Base-by-base conservation (phyloP, 176 grass and related monocot genomes). In the Raddia distichophylla region DNA sequence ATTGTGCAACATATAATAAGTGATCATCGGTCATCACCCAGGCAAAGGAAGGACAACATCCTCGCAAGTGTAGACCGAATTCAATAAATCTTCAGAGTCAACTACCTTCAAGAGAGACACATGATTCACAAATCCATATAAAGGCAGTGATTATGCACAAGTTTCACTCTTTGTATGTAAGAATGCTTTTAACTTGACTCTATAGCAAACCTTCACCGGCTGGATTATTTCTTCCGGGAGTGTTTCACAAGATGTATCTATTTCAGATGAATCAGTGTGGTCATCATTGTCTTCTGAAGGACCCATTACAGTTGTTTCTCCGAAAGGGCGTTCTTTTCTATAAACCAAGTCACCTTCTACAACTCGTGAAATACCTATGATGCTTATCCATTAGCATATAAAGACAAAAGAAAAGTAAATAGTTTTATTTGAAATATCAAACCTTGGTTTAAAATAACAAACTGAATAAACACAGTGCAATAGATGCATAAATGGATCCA, bases 21-120 rank as follows among this genome's bases (percentile, higher is more conserved):
- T 56, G 70, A 27, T 93, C 61, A 37, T 88, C 92, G 95, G 27
- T 93, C 61, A 37, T 88, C 92, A 98, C 95, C 95, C 92, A 69
- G 95, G 95, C 88, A 98, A 95, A 75, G 95, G 92, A 64, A 98
- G 92, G 59, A 98, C 88, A 84, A 93, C 90, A 85, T 98, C 95
- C 81, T 98, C 95, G 77, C 93, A 79, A 5, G 84, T 91, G 85
- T 98, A 95, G 8, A 69, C 61, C 58, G 79, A 84, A 82, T 93
- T 91, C 67, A 70, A 85, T 84, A 98, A 57, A 95, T 98, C 95
- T 83, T 93, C 86, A 73, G 88, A 82, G 85, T 98, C 86, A 93
- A 72, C 86, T 77, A 82, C 57, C 95, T 95, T 86, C 68, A 80
- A 77, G 54, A 97, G 47, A 85, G 80, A 15, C 53, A 0, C 64